Evolutionary conservation across 2,329 filamentous ascomycete species (phyloP).

Genomic region (Didymellaceae sp.): DNA sequence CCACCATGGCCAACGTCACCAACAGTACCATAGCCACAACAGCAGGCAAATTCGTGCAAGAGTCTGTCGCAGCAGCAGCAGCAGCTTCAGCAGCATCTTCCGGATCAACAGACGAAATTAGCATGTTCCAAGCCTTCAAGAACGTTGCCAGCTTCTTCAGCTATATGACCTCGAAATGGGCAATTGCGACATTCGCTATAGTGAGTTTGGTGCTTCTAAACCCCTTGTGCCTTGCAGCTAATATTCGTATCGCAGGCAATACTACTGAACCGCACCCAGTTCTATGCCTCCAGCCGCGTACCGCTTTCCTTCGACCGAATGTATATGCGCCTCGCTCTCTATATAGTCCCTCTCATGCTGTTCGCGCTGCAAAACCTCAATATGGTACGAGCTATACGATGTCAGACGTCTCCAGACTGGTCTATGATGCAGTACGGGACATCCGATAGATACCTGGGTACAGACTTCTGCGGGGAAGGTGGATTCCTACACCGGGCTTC

Average conservation of each 20-base stretch:
- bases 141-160: constrained; percentile 86
- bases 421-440: constrained; percentile 56
- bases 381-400: constrained; percentile 85
- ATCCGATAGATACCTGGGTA: constrained; percentile 49
- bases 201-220: constrained; percentile 50
- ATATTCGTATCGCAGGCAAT: constrained; percentile 64
- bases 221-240: not conserved
- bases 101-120: constrained; percentile 42
- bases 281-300: constrained; percentile 88
- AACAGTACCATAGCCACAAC: constrained; percentile 50
- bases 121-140: constrained; percentile 61
- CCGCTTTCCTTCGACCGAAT: constrained; percentile 78
- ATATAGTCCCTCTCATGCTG: constrained; percentile 40
- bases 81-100: constrained; percentile 46
- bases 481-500: constrained; percentile 75
- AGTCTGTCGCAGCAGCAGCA: constrained; percentile 53
- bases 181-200: constrained; percentile 83
- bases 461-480: constrained; percentile 64
- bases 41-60: constrained; percentile 50
- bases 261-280: constrained; percentile 86
- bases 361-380: constrained; percentile 66
- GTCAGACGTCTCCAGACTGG: constrained; percentile 72
- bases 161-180: constrained; percentile 75
- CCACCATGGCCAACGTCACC: constrained; percentile 57
- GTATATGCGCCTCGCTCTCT: constrained; percentile 47